A percentile compares a stretch with the other conserved stretches of the same genome.
These are phyloP conservation scores for Aspergillus tanneri DNA, from an alignment of 2,329 filamentous ascomycete genomes.

Conservation along the genomic window DNA sequence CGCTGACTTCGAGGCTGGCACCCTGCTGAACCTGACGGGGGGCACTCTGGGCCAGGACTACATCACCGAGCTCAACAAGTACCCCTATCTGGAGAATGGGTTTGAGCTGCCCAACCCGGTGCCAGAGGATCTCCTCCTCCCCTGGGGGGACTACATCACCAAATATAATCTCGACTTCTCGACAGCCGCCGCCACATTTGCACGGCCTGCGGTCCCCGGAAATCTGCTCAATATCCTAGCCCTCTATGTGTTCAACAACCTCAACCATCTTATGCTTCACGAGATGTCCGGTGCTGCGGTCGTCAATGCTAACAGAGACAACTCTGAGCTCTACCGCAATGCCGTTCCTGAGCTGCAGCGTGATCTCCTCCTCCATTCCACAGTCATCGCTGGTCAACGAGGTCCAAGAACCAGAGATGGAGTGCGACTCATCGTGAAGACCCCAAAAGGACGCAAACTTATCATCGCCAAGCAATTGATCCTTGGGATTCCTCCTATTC, in stretches of 20 bases:
- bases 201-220: conserved; percentile 13
- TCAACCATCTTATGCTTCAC: background rate
- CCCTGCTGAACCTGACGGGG: conserved; percentile 1
- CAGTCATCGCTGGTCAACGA: conserved; percentile 32
- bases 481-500: conserved; percentile 37
- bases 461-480: conserved; percentile 41
- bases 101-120: conserved; percentile 15
- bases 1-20: background rate
- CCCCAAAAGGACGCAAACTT: conserved; percentile 24
- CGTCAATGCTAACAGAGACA: background rate
- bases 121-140: conserved; percentile 14
- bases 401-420: conserved; percentile 24
- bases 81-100: conserved; percentile 11
- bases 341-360: conserved; percentile 15
- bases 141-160: conserved; percentile 15
- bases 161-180: conserved; percentile 14
- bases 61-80: conserved; percentile 9
- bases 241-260: conserved; percentile 11
- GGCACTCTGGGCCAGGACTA: conserved; percentile 19
- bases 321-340: background rate
- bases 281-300: background rate
- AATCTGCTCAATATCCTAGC: conserved; percentile 1
- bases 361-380: conserved; percentile 40
- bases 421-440: conserved; percentile 25
- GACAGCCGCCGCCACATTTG: background rate